These are phyloP conservation scores for Suillus luteus DNA, from an alignment of 768 basidiomycete species.

Conservation along the genomic window DNA sequence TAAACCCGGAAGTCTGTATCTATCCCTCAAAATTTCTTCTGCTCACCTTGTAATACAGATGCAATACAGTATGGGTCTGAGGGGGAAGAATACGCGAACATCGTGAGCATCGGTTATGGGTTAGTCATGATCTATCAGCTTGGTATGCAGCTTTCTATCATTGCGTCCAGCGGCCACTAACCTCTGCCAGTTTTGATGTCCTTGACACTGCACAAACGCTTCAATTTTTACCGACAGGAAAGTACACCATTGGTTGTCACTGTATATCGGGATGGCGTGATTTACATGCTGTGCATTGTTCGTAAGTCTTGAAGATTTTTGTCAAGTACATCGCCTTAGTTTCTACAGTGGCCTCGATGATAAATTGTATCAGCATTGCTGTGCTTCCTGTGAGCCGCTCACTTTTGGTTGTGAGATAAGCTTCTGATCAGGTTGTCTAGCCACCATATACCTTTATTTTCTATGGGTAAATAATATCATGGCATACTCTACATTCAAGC, in stretches of 20 bases:
- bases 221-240: background rate
- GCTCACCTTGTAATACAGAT: background rate
- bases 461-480: background rate
- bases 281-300: constrained; percentile 2
- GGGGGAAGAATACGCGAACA: too few species aligned
- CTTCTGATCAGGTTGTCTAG: background rate
- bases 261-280: constrained; percentile 3
- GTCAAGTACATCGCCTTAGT: background rate
- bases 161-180: background rate
- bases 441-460: background rate
- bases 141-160: background rate
- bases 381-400: background rate
- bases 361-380: background rate
- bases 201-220: background rate
- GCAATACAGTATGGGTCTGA: too few species aligned
- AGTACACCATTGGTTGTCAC: background rate
- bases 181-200: background rate
- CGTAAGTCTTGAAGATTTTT: background rate
- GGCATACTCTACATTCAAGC: background rate
- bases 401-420: background rate
- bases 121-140: background rate
- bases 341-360: background rate
- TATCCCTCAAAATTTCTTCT: background rate
- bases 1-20: background rate
- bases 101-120: background rate